phyloP scores from a whole-genome alignment of 1,284 basidiomycete species.

The Chondrostereum purpureum region DNA sequence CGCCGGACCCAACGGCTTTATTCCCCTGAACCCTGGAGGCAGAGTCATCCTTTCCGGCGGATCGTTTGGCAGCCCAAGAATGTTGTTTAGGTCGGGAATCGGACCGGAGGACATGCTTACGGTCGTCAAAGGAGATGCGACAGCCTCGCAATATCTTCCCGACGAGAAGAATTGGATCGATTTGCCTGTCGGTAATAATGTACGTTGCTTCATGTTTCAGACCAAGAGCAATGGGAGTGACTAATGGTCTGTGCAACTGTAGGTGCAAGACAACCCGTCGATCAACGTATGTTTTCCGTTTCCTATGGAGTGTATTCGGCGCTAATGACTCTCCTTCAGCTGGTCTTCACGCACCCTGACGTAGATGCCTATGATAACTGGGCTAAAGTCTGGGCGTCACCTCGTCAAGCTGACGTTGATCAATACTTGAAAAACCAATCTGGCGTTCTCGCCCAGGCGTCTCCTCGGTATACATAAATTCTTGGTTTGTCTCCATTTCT shows the following conservation, averaged over 20 bases:
- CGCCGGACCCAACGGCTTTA: constrained; percentile 45
- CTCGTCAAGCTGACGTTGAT: constrained; percentile 45
- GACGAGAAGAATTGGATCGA: constrained; percentile 47
- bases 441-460: constrained; percentile 51
- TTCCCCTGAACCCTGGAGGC: constrained; percentile 49
- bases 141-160: constrained; percentile 42
- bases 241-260: not conserved
- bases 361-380: constrained; percentile 64
- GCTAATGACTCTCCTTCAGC: constrained; percentile 21
- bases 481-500: not conserved
- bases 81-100: constrained; percentile 60
- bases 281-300: constrained; percentile 41
- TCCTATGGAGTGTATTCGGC: not conserved
- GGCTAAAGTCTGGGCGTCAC: constrained; percentile 48
- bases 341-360: constrained; percentile 59
- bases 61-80: constrained; percentile 48
- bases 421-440: constrained; percentile 47
- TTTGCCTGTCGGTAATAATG: constrained; percentile 50
- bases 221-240: not conserved
- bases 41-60: constrained; percentile 57
- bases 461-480: constrained; percentile 37
- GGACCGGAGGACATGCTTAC: constrained; percentile 55
- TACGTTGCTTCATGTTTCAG: constrained; percentile 13
- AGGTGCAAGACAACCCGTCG: constrained; percentile 57
- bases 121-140: constrained; percentile 39